Evolutionary conservation across 257 asterid genomes (phyloP), one percentile per base, ranked within the genome.

Genomic region (Solanum rostratum): DNA sequence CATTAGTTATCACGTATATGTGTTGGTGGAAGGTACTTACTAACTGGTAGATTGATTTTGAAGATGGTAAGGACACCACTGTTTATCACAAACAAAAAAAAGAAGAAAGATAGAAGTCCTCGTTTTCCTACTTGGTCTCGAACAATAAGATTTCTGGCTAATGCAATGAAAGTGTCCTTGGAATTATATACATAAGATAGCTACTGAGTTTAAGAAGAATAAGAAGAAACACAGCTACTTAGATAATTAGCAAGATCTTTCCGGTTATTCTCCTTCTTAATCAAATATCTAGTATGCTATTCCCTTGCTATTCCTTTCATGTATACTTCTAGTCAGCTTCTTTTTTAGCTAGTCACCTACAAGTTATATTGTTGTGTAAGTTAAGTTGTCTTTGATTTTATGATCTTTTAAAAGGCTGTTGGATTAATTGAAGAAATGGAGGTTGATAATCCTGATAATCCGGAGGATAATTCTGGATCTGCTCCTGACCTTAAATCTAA

Each of bases 371-470:
- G 73, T n/a, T 78, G 66, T 43, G 45, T 29, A 69, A 45, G 73
- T 46, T 29, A 69, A 45, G 73, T 46, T 54, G 74, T 45, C 46
- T 81, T 69, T 45, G 52, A 20, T 70, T 81, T 80, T 84, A 22
- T 80, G 27, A 66, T 81, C 62, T 82, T 83, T 22, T 65, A 83
- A 80, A 84, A 97, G 99, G 96, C 93, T 85, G 96, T 97, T 66
- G 98, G 98, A 88, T 91, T 95, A 57, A 85, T 93, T 88, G 98
- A 97, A 88, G 95, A 91, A 92, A 94, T 97, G 99, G 99, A 95
- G 84, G 90, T 90, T 85, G 97, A 96, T 49, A 95, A 88, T 78
- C 90, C 89, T 82, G 95, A 95, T 87, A 89, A 87, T 87, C 88
- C 95, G 60, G 97, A 92, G 84, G 92, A 90, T 90, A 95, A 91